Percentiles rank a stretch among this genome's conserved stretches.
Evolutionary conservation across 345 rosid genomes (phyloP).

Genomic region (Sonneratia alba): DNA sequence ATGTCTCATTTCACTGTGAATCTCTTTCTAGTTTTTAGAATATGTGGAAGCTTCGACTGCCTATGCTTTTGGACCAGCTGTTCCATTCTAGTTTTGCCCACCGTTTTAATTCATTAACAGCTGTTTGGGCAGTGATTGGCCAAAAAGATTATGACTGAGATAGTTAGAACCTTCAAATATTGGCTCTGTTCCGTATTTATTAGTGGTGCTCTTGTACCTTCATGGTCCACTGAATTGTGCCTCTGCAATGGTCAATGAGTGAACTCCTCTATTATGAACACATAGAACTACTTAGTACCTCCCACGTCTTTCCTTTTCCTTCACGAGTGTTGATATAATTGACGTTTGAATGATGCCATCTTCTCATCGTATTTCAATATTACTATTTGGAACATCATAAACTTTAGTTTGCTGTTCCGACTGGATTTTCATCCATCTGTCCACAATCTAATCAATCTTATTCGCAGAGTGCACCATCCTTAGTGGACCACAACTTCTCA

Average conservation of each 20-base stretch:
- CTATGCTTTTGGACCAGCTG: not conserved
- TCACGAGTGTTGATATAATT: not conserved
- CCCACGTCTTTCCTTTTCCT: not conserved
- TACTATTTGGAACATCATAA: not conserved
- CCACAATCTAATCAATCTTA: not conserved
- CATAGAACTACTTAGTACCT: not conserved
- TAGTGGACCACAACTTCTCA: conserved; percentile 52
- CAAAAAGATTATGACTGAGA: not conserved
- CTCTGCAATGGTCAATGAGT: no score
- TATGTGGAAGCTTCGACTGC: not conserved
- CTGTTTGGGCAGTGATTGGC: not conserved
- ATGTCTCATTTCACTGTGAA: conserved; percentile 1
- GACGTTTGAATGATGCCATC: not conserved
- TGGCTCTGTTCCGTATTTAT: not conserved
- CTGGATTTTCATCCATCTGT: not conserved
- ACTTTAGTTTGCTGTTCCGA: not conserved
- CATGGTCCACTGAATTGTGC: not conserved
- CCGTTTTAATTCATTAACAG: not conserved
- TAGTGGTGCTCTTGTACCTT: not conserved
- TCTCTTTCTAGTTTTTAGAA: not conserved
- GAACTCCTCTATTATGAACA: not conserved
- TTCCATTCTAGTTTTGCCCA: not conserved
- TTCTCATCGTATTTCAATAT: not conserved
- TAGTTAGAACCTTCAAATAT: not conserved
- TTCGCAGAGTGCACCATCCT: conserved; percentile 42